Conservation (phyloP, 2,329 filamentous ascomycete species). For the Arthroderma sp. region DNA sequence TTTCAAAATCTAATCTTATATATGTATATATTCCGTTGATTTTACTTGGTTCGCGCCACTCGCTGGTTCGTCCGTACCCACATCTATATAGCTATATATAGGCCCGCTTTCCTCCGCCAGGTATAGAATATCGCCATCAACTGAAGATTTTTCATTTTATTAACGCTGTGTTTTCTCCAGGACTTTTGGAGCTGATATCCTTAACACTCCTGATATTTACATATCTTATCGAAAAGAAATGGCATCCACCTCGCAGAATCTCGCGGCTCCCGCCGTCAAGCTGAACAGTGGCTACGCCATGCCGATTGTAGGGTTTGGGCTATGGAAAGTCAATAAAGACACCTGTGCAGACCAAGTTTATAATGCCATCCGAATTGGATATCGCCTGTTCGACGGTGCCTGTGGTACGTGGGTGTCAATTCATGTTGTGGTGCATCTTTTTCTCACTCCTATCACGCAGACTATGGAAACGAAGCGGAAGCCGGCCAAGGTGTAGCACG, state of each 20-base stretch:
- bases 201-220: neutral
- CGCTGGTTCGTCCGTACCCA: neutral
- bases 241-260: neutral
- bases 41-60: neutral
- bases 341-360: conserved; percentile 66
- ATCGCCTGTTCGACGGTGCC: conserved; percentile 50
- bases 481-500: conserved; percentile 63
- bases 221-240: neutral
- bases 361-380: conserved; percentile 53
- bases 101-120: neutral
- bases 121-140: neutral
- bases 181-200: neutral
- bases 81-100: neutral
- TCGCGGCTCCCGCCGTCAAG: conserved; percentile 11
- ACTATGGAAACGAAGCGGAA: conserved; percentile 75
- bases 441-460: conserved; percentile 30
- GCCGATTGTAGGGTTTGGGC: conserved; percentile 37
- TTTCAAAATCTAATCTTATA: neutral
- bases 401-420: conserved; percentile 34
- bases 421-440: neutral
- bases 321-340: conserved; percentile 73
- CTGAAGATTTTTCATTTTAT: neutral
- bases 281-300: conserved; percentile 25
- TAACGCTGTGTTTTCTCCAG: neutral
- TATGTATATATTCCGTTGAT: neutral